Evolutionary conservation across 1,139 yeast genomes (phyloP), one percentile per base, ranked within the genome.

Genomic region (Candida tunisiensis): DNA sequence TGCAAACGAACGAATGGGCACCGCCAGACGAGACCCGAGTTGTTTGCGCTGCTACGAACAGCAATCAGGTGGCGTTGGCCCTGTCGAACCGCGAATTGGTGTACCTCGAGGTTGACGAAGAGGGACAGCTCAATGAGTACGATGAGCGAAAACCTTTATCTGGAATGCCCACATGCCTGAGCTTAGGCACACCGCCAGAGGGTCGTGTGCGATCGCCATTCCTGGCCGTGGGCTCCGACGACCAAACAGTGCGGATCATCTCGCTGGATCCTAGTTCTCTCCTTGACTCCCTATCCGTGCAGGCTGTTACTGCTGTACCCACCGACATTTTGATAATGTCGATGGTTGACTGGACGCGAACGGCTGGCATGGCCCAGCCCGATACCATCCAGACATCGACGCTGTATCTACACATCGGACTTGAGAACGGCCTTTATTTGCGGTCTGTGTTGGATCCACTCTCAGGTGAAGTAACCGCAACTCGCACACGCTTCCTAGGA

Each of bases 21-120:
- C 82, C 94, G 1, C 93, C 94, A 0, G 74, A 75, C 0, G 93
- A 92, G 5, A 69, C 75, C 10, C 57, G 65, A 17, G 62, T 88
- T 23, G 42, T 65, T 0, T 53, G 58, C 16, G 75, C 85, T 1
- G 49, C 80, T 2, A 53, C 75, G 3, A 80, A 80, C 21, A 58
- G 62, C 22, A 61, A 65, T 13, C 96, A 88, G 47, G 57, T 85
- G 1, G 68, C 68, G 0, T 43, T 88, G 6, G 83, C 73, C 0
- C 49, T 88, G 7, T 72, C 91, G 2, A 79, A 74, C 42, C 60
- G 72, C 31, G 85, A 78, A 33, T 41, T 88, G 3, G 74, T 77
- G 4, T 88, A 88, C 49, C 85, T 88, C 49, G 96, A 85, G 49
- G 57, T 74, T 17, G 85, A 75, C 37, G 60, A 60, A 2, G 53